Evolutionary conservation across 805 yeast species (phyloP), one percentile per base, ranked within the genome.

Genomic region (Grigorovia transvaalensis): DNA sequence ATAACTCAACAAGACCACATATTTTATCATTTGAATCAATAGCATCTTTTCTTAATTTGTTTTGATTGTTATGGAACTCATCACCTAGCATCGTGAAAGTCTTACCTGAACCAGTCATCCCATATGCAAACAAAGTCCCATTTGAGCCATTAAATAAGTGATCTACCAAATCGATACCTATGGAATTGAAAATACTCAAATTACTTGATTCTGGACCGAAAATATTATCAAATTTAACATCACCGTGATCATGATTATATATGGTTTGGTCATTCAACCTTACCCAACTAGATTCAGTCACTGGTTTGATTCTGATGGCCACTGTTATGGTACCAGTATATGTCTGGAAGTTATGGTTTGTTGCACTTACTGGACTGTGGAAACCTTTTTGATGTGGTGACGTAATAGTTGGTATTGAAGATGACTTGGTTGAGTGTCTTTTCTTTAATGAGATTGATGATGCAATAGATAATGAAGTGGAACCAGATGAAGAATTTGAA

Each of bases 21-120:
- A 20, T 17, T 6, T 33, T 43, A 40, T 38, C 17, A 38, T 13
- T 38, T 15, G 4, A 12, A n/a, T 38, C 15, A 18, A 43, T 3
- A 9, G 9, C 15, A 6, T 33, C 44, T 23, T 23, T 23, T 23
- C 6, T 23, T 23, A 23, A 4, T 23, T 23, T 23, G 27, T 23
- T 23, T 23, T 23, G 27, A 46, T 41, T 42, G 19, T 33, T 33
- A 30, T 30, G 33, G 30, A 12, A 18, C 11, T 30, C 47, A 29
- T 74, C 71, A 33, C 96, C 96, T 56, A 82, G 83, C 95, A 88
- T 88, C 1, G 95, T 79, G 63, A 78, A 82, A 0, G 96, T 88
- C 66, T 88, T 88, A 11, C 96, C 96, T 1, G 95, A 84, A 0
- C 96, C 96, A 0, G 96, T 88, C 88, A 86, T 86, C 40, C 96